Conservation (phyloP, 2,329 filamentous ascomycete species). For the Diaporthe destruens region DNA sequence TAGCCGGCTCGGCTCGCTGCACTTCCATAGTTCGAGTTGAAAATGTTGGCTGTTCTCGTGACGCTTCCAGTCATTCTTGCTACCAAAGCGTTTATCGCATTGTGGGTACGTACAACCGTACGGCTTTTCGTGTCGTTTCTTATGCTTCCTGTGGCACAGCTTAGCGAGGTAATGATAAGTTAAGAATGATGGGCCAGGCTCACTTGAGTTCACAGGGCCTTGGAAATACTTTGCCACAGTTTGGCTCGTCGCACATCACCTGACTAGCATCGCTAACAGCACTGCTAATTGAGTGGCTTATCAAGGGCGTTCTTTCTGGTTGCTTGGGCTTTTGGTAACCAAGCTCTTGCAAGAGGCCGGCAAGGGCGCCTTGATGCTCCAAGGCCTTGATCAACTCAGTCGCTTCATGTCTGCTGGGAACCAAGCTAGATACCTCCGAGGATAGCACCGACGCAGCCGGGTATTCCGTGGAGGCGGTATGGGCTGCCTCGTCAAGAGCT, state of each 20-base stretch:
- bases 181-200: slow-evolving; percentile 41
- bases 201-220: slow-evolving; percentile 71
- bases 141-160: slow-evolving; percentile 75
- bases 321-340: slow-evolving; percentile 44
- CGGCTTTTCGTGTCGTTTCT: slow-evolving; percentile 83
- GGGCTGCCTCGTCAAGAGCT: background rate
- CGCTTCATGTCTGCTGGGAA: slow-evolving; percentile 23
- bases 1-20: slow-evolving; percentile 57
- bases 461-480: background rate
- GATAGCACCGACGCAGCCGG: background rate
- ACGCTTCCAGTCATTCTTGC: slow-evolving; percentile 94
- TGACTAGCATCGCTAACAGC: slow-evolving; percentile 37
- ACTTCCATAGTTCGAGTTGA: slow-evolving; percentile 79
- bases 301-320: slow-evolving; percentile 41
- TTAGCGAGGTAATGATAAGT: slow-evolving; percentile 43
- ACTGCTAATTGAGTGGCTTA: slow-evolving; percentile 37
- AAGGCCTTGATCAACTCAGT: slow-evolving; percentile 43
- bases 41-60: slow-evolving; percentile 87
- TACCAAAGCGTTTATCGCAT: slow-evolving; percentile 84
- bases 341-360: slow-evolving; percentile 48
- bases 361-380: slow-evolving; percentile 49
- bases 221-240: slow-evolving; percentile 61
- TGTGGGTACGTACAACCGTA: slow-evolving; percentile 82
- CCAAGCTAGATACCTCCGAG: slow-evolving; percentile 3
- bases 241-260: slow-evolving; percentile 35